Evolutionary conservation across 1,139 yeast species (phyloP).

Genomic region (Ogataea hybrid): DNA sequence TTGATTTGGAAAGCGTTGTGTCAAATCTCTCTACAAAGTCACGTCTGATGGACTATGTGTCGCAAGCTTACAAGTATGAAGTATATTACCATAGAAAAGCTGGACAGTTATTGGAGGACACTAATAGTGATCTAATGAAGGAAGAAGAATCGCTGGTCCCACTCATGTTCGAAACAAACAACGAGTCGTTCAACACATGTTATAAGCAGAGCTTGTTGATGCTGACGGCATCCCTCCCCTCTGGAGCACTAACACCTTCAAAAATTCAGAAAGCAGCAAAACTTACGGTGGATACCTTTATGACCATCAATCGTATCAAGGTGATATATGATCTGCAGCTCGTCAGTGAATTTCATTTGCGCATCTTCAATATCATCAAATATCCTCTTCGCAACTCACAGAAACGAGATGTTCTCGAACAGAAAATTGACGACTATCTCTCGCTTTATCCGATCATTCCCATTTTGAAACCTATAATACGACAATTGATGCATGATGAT

Average conservation of each 20-base stretch:
- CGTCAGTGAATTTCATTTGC: constrained; percentile 22
- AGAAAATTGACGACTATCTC: constrained; percentile 23
- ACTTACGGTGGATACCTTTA: constrained; percentile 16
- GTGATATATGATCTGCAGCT: constrained; percentile 19
- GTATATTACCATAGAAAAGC: constrained; percentile 16
- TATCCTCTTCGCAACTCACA: constrained; percentile 15
- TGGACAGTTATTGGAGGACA: constrained; percentile 17
- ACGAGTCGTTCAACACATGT: constrained; percentile 17
- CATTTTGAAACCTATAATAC: constrained; percentile 22
- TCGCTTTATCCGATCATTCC: constrained; percentile 28
- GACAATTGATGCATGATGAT: constrained; percentile 14
- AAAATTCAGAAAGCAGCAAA: constrained; percentile 17
- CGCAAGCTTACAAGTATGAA: constrained; percentile 17
- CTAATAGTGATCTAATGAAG: constrained; percentile 10
- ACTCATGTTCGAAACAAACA: constrained; percentile 18
- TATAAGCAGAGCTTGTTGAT: constrained; percentile 22
- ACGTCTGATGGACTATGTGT: constrained; percentile 10
- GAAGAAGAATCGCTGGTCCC: constrained; percentile 14
- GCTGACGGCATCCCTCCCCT: constrained; percentile 15
- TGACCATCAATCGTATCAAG: constrained; percentile 14
- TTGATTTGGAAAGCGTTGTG: constrained; percentile 11
- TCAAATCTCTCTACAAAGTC: constrained; percentile 11
- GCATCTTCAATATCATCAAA: constrained; percentile 24
- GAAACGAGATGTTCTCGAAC: constrained; percentile 9
- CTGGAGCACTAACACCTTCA: neutral